These are phyloP conservation scores for Asterionellopsis glacialis DNA, from an alignment of 108 stramenopile genomes.

Conservation along the genomic window DNA sequence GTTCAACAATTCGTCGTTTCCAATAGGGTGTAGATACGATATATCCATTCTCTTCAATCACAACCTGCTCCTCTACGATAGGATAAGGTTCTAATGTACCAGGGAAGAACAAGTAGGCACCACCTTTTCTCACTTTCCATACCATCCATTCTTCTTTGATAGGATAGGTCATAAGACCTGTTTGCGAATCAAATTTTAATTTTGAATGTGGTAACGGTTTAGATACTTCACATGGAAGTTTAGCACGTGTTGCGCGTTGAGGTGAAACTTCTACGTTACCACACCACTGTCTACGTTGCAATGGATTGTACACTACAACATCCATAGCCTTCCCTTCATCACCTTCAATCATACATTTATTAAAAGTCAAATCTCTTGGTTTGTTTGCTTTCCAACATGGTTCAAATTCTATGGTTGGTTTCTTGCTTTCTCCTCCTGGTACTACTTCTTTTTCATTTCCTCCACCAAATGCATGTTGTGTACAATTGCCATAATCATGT, in stretches of 20 bases:
- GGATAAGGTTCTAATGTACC: slow-evolving; percentile 21
- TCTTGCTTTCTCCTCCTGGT: no score
- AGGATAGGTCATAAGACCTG: slow-evolving; percentile 47
- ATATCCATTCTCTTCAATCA: slow-evolving; percentile 30
- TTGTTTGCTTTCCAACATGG: slow-evolving; percentile 36
- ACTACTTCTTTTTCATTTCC: no score
- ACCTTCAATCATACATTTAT: slow-evolving; percentile 18
- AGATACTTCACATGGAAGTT: slow-evolving; percentile 40
- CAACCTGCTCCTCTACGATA: slow-evolving; percentile 1
- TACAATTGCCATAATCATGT: background rate
- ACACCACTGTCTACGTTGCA: slow-evolving; percentile 36
- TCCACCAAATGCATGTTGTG: no score
- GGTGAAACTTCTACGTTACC: slow-evolving; percentile 31
- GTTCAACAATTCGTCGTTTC: slow-evolving; percentile 48
- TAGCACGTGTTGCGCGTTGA: background rate
- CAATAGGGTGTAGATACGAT: slow-evolving; percentile 38
- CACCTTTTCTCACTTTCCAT: slow-evolving; percentile 54
- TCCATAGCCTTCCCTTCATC: background rate
- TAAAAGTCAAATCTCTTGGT: slow-evolving; percentile 33
- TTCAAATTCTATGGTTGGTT: slow-evolving; percentile 1
- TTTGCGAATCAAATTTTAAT: slow-evolving; percentile 33
- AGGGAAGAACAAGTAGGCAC: slow-evolving; percentile 63
- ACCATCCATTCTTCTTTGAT: slow-evolving; percentile 57
- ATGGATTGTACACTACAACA: slow-evolving; percentile 46
- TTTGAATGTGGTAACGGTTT: slow-evolving; percentile 12